A percentile compares a stretch with the other conserved stretches of the same genome.
phyloP scores from a whole-genome alignment of 768 basidiomycete species.

The Panellus pusillus region DNA sequence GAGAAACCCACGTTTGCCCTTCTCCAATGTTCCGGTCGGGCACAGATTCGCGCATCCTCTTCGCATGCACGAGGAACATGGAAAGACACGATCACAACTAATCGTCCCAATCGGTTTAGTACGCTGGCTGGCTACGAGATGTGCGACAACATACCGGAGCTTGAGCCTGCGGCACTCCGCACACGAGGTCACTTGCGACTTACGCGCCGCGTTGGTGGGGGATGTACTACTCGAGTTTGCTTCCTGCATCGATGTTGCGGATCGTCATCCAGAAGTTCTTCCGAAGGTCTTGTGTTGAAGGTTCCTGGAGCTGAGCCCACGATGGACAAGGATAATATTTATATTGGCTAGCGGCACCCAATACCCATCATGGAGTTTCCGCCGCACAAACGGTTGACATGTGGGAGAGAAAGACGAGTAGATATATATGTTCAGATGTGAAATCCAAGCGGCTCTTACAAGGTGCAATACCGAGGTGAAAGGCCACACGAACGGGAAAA shows the following conservation, averaged over 20 bases:
- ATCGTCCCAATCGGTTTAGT: neutral
- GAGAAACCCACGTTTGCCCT: constrained; percentile 27
- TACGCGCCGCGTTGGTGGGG: constrained; percentile 2
- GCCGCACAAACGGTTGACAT: too few relatives aligned
- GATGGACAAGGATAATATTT: too few relatives aligned
- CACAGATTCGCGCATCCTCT: constrained; percentile 42
- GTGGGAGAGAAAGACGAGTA: too few relatives aligned
- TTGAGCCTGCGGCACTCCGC: constrained; percentile 34
- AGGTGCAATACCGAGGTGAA: too few relatives aligned
- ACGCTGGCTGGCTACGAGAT: neutral
- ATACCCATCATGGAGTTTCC: too few relatives aligned
- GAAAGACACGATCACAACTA: constrained; percentile 39
- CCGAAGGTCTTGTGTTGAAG: too few relatives aligned
- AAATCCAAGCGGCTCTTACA: too few relatives aligned
- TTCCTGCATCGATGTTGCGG: neutral
- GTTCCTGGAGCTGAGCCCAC: too few relatives aligned
- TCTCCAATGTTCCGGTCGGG: constrained; percentile 30
- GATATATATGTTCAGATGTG: too few relatives aligned
- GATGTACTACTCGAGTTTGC: neutral
- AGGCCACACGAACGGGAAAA: too few relatives aligned
- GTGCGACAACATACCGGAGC: constrained; percentile 26
- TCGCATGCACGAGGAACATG: constrained; percentile 41
- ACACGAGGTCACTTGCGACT: constrained; percentile 25
- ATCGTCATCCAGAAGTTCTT: too few relatives aligned
- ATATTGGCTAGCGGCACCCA: too few relatives aligned